Evolutionary conservation across 225 moss, liverwort and hornwort species (phyloP).

Genomic region (Physcomitrellopsis africana): DNA sequence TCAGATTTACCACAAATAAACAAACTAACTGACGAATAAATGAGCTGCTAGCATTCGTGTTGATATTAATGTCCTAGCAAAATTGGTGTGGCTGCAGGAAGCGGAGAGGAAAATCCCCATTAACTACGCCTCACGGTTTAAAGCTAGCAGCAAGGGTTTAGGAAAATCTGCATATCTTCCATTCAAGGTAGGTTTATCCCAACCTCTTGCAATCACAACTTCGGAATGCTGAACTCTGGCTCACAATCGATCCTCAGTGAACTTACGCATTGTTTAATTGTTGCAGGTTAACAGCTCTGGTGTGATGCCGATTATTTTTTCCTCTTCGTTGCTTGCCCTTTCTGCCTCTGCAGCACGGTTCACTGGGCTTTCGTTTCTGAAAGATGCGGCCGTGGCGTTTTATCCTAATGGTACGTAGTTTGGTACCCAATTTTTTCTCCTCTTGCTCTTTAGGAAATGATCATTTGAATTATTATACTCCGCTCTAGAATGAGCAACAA

Average conservation of each 20-base stretch:
- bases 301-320: constrained; percentile 99
- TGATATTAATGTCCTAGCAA: background rate
- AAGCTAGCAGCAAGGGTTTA: constrained; percentile 84
- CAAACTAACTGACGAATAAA: too few species aligned
- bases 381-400: constrained; percentile 79
- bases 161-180: constrained; percentile 95
- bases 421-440: constrained; percentile 2
- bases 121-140: constrained; percentile 91
- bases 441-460: background rate
- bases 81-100: constrained; percentile 61
- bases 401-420: constrained; percentile 77
- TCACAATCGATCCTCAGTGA: background rate
- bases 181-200: constrained; percentile 64
- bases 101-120: constrained; percentile 98
- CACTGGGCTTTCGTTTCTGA: constrained; percentile 79
- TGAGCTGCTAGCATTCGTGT: background rate
- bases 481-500: too few species aligned
- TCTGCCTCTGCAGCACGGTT: constrained; percentile 89
- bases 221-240: background rate
- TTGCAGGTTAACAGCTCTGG: constrained; percentile 95
- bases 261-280: background rate
- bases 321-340: constrained; percentile 89
- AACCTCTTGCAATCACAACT: background rate
- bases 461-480: constrained; percentile 4
- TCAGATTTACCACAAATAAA: background rate